phyloP scores from a whole-genome alignment of 1,139 yeast genomes.

The Geotrichum aggregatum region DNA sequence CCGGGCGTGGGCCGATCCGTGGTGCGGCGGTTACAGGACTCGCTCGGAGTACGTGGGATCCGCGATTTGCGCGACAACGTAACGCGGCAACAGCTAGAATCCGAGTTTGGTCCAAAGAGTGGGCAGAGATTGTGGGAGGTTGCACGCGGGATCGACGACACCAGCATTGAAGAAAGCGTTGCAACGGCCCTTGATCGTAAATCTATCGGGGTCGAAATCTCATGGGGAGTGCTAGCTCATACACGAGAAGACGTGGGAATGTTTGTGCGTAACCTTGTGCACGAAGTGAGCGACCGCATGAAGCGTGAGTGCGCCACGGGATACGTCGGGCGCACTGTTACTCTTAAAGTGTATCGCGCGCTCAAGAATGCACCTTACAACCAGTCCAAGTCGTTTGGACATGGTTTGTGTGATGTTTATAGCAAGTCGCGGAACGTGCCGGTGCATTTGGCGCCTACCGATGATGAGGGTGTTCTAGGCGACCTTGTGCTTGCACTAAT shows the following conservation, averaged over 20 bases:
- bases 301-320: conserved; percentile 4
- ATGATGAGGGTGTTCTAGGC: conserved; percentile 57
- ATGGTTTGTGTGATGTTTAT: conserved; percentile 69
- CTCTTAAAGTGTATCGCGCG: conserved; percentile 55
- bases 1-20: conserved; percentile 82
- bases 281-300: conserved; percentile 57
- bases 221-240: conserved; percentile 82
- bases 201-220: conserved; percentile 81
- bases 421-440: conserved; percentile 60
- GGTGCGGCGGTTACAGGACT: conserved; percentile 42
- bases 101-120: conserved; percentile 58
- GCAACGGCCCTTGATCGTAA: conserved; percentile 55
- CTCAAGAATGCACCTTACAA: conserved; percentile 11
- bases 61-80: conserved; percentile 39
- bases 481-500: conserved; percentile 58
- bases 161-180: conserved; percentile 41
- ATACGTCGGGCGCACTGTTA: conserved; percentile 52
- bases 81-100: conserved; percentile 38
- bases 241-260: conserved; percentile 55
- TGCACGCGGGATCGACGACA: conserved; percentile 64
- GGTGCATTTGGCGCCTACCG: conserved; percentile 45
- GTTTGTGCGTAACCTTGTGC: conserved; percentile 56
- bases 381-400: conserved; percentile 67
- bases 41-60: conserved; percentile 32
- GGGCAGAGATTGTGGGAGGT: conserved; percentile 60